A percentile compares a stretch with the other conserved stretches of the same genome.
These are phyloP conservation scores for Sarocladiaceae sp. DNA, from an alignment of 2,329 filamentous ascomycete genomes.

Conservation along the genomic window DNA sequence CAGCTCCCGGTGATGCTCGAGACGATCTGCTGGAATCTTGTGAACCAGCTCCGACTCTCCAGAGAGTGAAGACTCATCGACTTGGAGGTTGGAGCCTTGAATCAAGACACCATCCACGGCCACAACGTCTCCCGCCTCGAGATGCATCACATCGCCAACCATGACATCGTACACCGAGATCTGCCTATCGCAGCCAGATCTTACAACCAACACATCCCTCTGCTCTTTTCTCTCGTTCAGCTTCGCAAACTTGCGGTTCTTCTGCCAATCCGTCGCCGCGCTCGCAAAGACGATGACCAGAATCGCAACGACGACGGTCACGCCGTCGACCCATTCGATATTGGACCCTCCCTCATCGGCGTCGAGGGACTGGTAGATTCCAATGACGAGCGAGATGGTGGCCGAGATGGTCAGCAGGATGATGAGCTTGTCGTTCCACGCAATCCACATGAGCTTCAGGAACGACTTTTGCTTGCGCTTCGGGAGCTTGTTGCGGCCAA, in stretches of 20 bases:
- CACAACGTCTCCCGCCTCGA: conserved; percentile 47
- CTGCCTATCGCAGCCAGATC: conserved; percentile 64
- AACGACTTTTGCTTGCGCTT: conserved; percentile 65
- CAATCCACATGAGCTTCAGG: conserved; percentile 58
- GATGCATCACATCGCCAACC: conserved; percentile 41
- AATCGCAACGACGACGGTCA: conserved; percentile 73
- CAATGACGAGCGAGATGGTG: conserved; percentile 60
- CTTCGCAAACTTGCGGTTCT: conserved; percentile 74
- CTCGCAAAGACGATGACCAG: conserved; percentile 70
- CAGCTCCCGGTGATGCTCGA: conserved; percentile 52
- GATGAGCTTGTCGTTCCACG: conserved; percentile 69
- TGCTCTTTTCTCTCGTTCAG: conserved; percentile 76
- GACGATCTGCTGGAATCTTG: conserved; percentile 36
- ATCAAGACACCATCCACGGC: conserved; percentile 68
- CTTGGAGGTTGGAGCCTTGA: conserved; percentile 53
- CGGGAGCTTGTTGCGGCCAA: conserved; percentile 50
- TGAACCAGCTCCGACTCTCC: conserved; percentile 55
- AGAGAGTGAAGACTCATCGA: conserved; percentile 64
- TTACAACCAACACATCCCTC: conserved; percentile 64
- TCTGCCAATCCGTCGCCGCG: conserved; percentile 74
- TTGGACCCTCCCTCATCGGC: conserved; percentile 30
- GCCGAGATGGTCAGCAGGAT: conserved; percentile 64
- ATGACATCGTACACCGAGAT: conserved; percentile 66
- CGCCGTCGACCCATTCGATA: conserved; percentile 77
- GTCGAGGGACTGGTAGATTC: conserved; percentile 52